A percentile compares a stretch with the other conserved stretches of the same genome.
These are phyloP conservation scores for Neurospora intermedia DNA, from an alignment of 495 filamentous ascomycete genomes.

Conservation along the genomic window DNA sequence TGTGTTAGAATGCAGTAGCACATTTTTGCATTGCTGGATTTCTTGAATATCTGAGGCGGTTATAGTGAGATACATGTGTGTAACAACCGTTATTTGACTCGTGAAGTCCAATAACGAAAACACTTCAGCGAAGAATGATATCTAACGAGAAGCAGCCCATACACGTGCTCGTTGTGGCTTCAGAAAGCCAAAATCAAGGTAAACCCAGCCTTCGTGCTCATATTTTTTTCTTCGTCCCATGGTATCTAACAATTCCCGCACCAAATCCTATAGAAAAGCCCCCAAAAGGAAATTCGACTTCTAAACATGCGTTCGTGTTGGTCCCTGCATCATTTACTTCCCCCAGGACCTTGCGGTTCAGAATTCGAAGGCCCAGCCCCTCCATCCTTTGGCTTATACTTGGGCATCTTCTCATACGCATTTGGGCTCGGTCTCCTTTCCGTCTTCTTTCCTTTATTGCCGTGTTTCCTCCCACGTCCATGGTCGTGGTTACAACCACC, in stretches of 20 bases:
- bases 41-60: neutral
- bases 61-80: neutral
- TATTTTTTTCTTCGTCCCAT: neutral
- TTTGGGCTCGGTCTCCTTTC: conserved; percentile 69
- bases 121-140: neutral
- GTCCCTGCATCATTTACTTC: neutral
- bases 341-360: neutral
- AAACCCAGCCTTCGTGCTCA: neutral
- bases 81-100: neutral
- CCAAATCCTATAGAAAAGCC: neutral
- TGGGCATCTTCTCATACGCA: conserved; percentile 90
- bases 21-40: neutral
- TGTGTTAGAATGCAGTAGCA: neutral
- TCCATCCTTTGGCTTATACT: conserved; percentile 29
- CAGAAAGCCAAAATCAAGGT: neutral
- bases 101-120: neutral
- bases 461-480: conserved; percentile 15
- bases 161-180: neutral
- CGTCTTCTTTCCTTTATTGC: conserved; percentile 27
- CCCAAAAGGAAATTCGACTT: too few relatives aligned
- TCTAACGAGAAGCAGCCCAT: neutral
- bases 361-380: neutral
- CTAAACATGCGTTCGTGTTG: too few relatives aligned
- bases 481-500: conserved; percentile 30
- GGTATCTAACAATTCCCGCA: neutral